Conservation (phyloP, 2,329 filamentous ascomycete species). For the Diaporthe caulivora region DNA sequence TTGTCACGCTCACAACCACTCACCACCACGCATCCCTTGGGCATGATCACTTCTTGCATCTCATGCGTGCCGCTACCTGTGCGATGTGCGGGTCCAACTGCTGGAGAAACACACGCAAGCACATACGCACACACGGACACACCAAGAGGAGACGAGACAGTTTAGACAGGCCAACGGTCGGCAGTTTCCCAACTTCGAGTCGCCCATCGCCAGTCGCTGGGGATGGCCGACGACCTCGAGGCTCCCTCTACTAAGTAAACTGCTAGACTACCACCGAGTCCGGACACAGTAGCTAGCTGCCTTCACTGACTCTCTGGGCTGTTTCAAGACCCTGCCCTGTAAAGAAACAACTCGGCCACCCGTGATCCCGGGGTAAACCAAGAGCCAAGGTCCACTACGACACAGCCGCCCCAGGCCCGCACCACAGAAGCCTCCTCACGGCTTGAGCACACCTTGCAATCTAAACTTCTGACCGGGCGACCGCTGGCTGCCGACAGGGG, state of each 20-base stretch:
- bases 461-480: conserved; percentile 13
- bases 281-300: not conserved
- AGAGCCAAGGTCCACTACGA: conserved; percentile 20
- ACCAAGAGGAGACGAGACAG: not conserved
- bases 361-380: conserved; percentile 18
- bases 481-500: conserved; percentile 24
- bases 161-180: not conserved
- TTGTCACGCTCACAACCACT: conserved; percentile 4
- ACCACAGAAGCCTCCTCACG: conserved; percentile 22
- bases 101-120: not conserved
- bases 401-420: conserved; percentile 13
- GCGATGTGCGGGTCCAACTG: not conserved
- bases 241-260: not conserved
- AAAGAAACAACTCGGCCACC: conserved; percentile 21
- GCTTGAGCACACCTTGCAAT: conserved; percentile 40
- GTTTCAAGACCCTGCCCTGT: conserved; percentile 25
- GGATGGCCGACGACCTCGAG: not conserved
- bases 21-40: not conserved
- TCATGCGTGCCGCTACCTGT: not conserved
- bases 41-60: not conserved
- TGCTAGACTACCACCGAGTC: too few species aligned
- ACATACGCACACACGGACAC: not conserved
- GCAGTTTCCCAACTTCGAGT: not conserved
- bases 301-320: conserved; percentile 4
- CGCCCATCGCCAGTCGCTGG: not conserved